Percentiles rank a stretch among this genome's conserved stretches.
Evolutionary conservation across 2,329 filamentous ascomycete species (phyloP).

Genomic region (Epichloe amarillans): DNA sequence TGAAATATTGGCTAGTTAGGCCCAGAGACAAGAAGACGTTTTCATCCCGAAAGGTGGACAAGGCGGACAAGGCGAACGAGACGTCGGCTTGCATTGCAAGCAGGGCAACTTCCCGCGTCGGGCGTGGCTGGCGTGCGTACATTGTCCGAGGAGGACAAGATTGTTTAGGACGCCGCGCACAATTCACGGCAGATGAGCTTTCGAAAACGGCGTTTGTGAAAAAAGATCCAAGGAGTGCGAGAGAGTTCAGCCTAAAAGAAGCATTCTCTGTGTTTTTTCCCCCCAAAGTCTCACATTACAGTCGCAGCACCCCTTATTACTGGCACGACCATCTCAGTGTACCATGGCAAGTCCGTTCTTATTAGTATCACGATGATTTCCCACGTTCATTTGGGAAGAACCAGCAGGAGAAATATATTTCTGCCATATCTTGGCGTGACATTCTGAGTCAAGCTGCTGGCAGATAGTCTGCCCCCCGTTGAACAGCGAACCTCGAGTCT

Average conservation of each 20-base stretch:
- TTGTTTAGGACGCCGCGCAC: no score
- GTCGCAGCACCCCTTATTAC: no score
- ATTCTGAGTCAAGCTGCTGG: not conserved
- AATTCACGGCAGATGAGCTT: no score
- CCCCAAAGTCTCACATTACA: no score
- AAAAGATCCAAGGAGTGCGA: not conserved
- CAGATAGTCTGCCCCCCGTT: not conserved
- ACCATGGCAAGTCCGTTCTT: not conserved
- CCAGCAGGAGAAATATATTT: not conserved
- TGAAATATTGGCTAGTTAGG: not conserved
- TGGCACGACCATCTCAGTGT: not conserved
- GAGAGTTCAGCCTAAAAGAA: not conserved
- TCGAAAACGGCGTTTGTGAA: not conserved
- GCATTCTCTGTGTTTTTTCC: not conserved
- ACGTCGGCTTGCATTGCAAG: slow-evolving; percentile 3
- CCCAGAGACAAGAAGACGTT: not conserved
- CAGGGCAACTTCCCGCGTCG: not conserved
- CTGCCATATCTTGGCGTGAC: not conserved
- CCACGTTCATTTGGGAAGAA: not conserved
- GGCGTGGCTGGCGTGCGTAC: not conserved
- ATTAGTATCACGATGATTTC: not conserved
- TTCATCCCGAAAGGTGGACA: not conserved
- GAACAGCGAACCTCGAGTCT: not conserved
- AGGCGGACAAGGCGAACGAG: slow-evolving; percentile 1
- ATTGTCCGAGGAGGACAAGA: no score